phyloP scores from a whole-genome alignment of 129 eudicot species.

The Flaveria robusta region DNA sequence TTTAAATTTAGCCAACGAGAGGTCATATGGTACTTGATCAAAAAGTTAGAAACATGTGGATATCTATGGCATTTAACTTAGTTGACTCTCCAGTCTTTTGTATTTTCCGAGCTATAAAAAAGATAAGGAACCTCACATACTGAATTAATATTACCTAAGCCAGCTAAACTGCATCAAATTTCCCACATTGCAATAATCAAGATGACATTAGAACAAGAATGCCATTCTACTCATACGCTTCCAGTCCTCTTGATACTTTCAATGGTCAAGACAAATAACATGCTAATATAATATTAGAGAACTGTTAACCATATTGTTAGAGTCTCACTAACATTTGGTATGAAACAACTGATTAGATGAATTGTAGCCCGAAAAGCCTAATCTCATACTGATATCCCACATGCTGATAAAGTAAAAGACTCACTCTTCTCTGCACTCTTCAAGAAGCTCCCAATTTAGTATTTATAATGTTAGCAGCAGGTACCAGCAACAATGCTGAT shows the following conservation, averaged over 20 bases:
- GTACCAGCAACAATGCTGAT: neutral
- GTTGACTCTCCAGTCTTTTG: neutral
- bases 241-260: neutral
- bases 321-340: neutral
- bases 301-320: neutral
- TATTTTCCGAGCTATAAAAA: neutral
- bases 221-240: neutral
- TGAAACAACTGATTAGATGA: neutral
- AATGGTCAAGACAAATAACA: neutral
- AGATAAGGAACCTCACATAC: too few species aligned
- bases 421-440: neutral
- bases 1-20: neutral
- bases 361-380: neutral
- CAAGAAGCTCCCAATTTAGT: too few species aligned
- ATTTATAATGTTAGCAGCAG: too few species aligned
- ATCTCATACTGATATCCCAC: neutral
- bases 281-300: neutral
- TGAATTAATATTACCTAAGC: neutral
- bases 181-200: neutral
- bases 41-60: neutral
- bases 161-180: neutral
- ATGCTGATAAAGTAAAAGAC: neutral
- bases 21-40: neutral
- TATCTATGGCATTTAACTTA: neutral
- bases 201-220: neutral